Evolutionary conservation across 106 monocot species (phyloP), one percentile per base, ranked within the genome.

Genomic region (Amphibolis antarctica): DNA sequence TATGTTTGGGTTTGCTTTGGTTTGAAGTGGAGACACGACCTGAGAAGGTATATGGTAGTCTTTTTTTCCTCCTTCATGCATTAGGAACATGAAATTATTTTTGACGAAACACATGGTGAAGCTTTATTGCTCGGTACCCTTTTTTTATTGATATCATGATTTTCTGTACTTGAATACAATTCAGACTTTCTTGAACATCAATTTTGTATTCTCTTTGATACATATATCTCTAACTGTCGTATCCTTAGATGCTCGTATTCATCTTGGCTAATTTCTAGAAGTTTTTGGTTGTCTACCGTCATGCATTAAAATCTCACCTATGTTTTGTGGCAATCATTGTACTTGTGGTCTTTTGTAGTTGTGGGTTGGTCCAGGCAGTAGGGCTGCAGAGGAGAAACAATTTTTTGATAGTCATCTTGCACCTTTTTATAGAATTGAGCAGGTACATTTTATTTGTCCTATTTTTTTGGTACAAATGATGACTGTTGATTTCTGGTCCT

Each of bases 391-490:
- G 65, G 96, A 90, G 62, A 98, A 91, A 66, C 69, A 68, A 23
- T 98, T 76, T 79, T 98, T 91, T 69, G 96, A 98, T 59, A 75
- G 68, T 53, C 75, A 98, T 69, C 96, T 98, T 72, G 90, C 86
- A 25, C 96, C 96, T 42, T 98, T 98, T 74, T 98, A 98, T 70
- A 84, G 96, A 75, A 90, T 98, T 60, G 96, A 98, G 75, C 82
- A 91, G 96, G 96, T 90, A 66, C 10, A 18, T 9, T 60, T 27
- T 55, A 1, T 56, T 56, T 56, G 28, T 25, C 23, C 5, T 57
- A 13, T 28, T 17, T 11, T 29, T 49, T 19, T n/a, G 24, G 55
- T 55, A 23, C 24, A 22, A 12, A 26, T 66, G 15, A 24, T 55
- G 46, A 21, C n/a, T 55, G n/a, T 55, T 21, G n/a, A 21, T 21